phyloP scores from a whole-genome alignment of 2,329 filamentous ascomycete genomes.

The Chalara sp. region DNA sequence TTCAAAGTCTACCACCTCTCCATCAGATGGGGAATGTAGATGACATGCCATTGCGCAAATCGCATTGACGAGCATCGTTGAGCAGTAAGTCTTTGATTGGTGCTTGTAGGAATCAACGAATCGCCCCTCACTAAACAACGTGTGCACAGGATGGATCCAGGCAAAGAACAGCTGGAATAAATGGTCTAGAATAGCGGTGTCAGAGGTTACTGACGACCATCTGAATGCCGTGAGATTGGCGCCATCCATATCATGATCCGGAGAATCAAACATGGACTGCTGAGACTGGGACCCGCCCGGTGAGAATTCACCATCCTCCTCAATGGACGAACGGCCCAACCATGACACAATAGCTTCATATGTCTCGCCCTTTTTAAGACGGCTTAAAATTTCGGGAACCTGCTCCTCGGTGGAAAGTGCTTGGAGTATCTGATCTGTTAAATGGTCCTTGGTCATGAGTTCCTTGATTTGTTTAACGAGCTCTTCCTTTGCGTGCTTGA shows the following conservation, averaged over 20 bases:
- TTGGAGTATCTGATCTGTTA: conserved; percentile 24
- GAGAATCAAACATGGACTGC: background rate
- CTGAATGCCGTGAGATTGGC: background rate
- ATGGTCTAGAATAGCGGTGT: conserved; percentile 22
- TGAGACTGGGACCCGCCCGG: conserved; percentile 20
- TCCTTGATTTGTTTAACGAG: conserved; percentile 27
- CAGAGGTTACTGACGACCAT: conserved; percentile 25
- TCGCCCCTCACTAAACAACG: conserved; percentile 25
- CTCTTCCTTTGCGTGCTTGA: conserved; percentile 29
- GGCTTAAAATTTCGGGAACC: conserved; percentile 23
- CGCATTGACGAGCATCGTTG: conserved; percentile 24
- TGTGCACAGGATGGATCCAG: conserved; percentile 30
- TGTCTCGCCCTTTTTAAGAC: conserved; percentile 22
- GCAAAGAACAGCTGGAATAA: conserved; percentile 28
- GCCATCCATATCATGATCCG: conserved; percentile 21
- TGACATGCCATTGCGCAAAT: conserved; percentile 29
- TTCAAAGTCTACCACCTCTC: conserved; percentile 19
- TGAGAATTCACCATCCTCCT: conserved; percentile 17
- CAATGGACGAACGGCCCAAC: conserved; percentile 18
- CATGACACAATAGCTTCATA: conserved; percentile 24
- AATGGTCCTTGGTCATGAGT: conserved; percentile 21
- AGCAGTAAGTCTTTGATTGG: conserved; percentile 20
- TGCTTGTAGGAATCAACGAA: conserved; percentile 22
- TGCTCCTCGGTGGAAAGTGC: conserved; percentile 22
- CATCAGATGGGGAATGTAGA: conserved; percentile 16